Evolutionary conservation across 73 alveolate genomes (phyloP).

Genomic region (Paramecium pentaurelia): DNA sequence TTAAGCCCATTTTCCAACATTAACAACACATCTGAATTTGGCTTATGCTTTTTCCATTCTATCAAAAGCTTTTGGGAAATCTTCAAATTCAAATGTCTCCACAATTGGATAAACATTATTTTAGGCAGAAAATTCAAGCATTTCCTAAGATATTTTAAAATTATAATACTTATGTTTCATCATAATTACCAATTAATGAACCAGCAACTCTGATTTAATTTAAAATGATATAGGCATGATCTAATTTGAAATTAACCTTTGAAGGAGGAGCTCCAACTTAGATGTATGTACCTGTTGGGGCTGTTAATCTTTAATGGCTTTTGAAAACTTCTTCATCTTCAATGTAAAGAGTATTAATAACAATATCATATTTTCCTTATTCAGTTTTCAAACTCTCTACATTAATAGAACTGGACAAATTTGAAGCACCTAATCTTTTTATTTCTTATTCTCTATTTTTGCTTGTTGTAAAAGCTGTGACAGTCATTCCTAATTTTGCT

Average conservation of each 20-base stretch:
- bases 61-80: slow-evolving; percentile 71
- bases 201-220: slow-evolving; percentile 41
- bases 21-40: slow-evolving; percentile 65
- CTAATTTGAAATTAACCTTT: slow-evolving; percentile 10
- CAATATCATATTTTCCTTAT: slow-evolving; percentile 33
- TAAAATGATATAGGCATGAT: slow-evolving; percentile 18
- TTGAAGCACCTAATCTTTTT: slow-evolving; percentile 66
- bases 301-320: slow-evolving; percentile 38
- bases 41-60: slow-evolving; percentile 66
- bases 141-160: background rate
- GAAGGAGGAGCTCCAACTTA: slow-evolving; percentile 46
- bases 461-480: slow-evolving; percentile 66
- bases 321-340: slow-evolving; percentile 15
- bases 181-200: background rate
- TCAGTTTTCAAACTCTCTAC: background rate
- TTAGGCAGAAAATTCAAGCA: slow-evolving; percentile 61
- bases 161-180: slow-evolving; percentile 2
- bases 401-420: background rate
- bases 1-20: slow-evolving; percentile 60
- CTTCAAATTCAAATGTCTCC: slow-evolving; percentile 68
- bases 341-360: slow-evolving; percentile 15
- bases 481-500: slow-evolving; percentile 62
- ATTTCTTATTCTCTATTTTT: slow-evolving; percentile 61
- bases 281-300: slow-evolving; percentile 3
- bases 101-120: slow-evolving; percentile 63